Evolutionary conservation across 345 rosid species (phyloP), one percentile per base, ranked within the genome.

Genomic region (Boechera divaricarpa): DNA sequence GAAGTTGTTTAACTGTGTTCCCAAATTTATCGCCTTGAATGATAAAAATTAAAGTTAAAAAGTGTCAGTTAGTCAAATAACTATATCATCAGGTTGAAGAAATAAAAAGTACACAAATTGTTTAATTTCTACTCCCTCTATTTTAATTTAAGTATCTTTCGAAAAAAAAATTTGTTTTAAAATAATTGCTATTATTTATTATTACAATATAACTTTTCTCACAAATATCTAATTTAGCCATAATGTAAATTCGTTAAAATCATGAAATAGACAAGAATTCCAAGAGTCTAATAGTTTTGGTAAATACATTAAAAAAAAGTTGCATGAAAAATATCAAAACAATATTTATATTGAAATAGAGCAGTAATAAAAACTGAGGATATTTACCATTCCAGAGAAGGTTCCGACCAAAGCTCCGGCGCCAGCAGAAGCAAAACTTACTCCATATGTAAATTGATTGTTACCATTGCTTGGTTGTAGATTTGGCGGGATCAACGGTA

Each of bases 331-430:
- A 6, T 5, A 28, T 55, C 35, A 57, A 31, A 57, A 31, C 2
- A 29, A 55, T 6, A 33, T 6, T 3, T 15, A 15, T 16, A 9
- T 7, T 59, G n/a, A 36, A 36, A 16, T 16, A 21, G 7, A 18
- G 35, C 7, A 59, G 13, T 16, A 8, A 2, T 10, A 33, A 18
- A 16, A 49, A 4, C 0, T 48, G 47, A 45, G 35, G 24, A 33
- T 35, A 74, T 35, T 7, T 57, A 67, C 79, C 73, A 62, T 1
- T 60, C 79, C 89, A 67, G 18, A 67, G 24, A 57, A 10, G 18
- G 85, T 83, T 64, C 68, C 83, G 11, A 32, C 67, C 38, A 90
- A 77, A 74, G 83, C 86, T 18, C 88, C 90, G 54, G 86, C 95
- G 18, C 80, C 87, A 0, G 63, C 86, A 0, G 95, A 83, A 24